Percentiles rank a stretch among this genome's conserved stretches.
Conservation (phyloP, 2,329 filamentous ascomycete genomes). For the Amauroascus niger region DNA sequence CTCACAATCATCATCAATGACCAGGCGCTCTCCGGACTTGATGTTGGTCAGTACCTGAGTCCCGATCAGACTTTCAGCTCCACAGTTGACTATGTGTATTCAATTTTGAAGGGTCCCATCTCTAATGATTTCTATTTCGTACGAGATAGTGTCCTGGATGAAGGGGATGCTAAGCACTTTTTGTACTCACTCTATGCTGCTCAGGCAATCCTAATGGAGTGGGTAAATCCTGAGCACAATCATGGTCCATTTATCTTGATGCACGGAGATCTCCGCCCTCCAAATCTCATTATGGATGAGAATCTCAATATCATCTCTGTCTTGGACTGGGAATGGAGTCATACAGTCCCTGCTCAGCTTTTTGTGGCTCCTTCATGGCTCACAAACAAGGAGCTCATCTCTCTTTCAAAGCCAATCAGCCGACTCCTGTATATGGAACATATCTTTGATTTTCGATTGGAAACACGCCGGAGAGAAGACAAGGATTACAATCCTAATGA, state of each 20-base stretch:
- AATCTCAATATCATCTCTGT: constrained; percentile 10
- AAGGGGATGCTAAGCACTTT: constrained; percentile 13
- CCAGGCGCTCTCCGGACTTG: background rate
- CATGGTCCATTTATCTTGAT: constrained; percentile 14
- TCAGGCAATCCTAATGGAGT: constrained; percentile 11
- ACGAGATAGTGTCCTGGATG: constrained; percentile 4
- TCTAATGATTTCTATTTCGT: constrained; percentile 12
- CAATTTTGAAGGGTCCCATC: constrained; percentile 1
- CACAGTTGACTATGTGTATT: constrained; percentile 10
- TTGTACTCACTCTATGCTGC: constrained; percentile 2
- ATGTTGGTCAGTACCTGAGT: background rate
- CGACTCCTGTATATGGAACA: no score
- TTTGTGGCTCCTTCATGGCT: constrained; percentile 10
- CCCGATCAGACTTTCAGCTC: constrained; percentile 9
- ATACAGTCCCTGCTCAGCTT: constrained; percentile 9
- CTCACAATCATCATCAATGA: constrained; percentile 6
- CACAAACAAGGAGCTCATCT: no score
- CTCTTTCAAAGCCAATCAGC: no score
- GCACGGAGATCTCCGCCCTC: constrained; percentile 12
- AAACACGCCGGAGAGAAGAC: no score
- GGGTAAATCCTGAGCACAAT: constrained; percentile 11
- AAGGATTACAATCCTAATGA: background rate
- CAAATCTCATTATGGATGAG: constrained; percentile 11
- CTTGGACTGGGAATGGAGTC: constrained; percentile 12
- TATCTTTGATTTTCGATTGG: no score